Evolutionary conservation across 306 rosid genomes (phyloP).

Genomic region (Citrullus mucosospermus): DNA sequence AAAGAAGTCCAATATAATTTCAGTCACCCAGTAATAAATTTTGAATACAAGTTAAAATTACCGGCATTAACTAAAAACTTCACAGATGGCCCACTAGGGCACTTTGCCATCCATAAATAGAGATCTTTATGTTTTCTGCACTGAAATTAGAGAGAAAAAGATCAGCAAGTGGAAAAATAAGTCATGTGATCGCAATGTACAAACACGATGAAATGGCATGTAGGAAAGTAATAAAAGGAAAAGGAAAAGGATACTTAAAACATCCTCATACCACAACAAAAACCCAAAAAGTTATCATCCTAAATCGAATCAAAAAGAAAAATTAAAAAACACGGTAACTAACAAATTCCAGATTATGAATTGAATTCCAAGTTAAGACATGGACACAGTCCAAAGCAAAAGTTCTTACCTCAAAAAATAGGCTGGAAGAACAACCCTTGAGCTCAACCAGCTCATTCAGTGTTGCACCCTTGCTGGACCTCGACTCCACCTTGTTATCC

Average conservation of each 20-base stretch:
- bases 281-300: background rate
- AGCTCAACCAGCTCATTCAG: conserved; percentile 90
- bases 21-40: background rate
- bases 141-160: conserved; percentile 33
- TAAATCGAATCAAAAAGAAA: background rate
- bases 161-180: background rate
- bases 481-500: conserved; percentile 92
- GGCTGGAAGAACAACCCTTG: conserved; percentile 59
- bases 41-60: conserved; percentile 11
- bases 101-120: conserved; percentile 86
- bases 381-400: background rate
- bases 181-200: background rate
- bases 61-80: conserved; percentile 95
- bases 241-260: background rate
- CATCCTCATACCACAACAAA: background rate
- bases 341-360: background rate
- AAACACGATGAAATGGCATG: background rate
- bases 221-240: background rate
- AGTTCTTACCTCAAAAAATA: conserved; percentile 69
- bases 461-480: conserved; percentile 70
- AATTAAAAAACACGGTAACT: background rate
- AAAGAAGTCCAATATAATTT: background rate
- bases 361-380: background rate
- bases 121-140: conserved; percentile 91
- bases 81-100: conserved; percentile 87